phyloP scores from a whole-genome alignment of 192 early-diverging fungal species.

The Geranomyces variabilis region DNA sequence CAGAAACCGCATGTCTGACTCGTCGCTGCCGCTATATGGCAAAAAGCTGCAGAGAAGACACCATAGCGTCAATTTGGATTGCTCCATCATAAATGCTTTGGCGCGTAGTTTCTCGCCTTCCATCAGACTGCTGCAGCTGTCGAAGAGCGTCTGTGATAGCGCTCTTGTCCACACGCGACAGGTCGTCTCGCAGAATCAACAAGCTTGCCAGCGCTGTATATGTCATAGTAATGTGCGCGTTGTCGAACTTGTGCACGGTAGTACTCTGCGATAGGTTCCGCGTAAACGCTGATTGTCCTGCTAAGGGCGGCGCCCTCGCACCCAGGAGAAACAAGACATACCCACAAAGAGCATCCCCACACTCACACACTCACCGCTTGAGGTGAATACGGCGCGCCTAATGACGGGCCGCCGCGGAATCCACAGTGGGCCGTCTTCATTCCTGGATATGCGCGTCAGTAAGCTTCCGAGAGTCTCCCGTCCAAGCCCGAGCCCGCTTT shows the following conservation, averaged over 20 bases:
- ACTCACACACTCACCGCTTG: neutral
- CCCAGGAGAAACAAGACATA: constrained; percentile 29
- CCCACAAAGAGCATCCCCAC: constrained; percentile 25
- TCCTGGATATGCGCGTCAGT: neutral
- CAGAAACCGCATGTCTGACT: constrained; percentile 88
- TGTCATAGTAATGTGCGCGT: constrained; percentile 63
- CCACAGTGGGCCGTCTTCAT: constrained; percentile 42
- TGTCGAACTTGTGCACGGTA: too few species aligned
- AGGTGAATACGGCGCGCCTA: constrained; percentile 58
- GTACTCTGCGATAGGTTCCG: too few species aligned
- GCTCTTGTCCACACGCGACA: constrained; percentile 74
- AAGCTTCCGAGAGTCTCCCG: neutral
- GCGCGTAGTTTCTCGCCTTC: constrained; percentile 59
- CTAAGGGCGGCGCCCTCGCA: neutral
- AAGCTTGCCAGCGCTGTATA: constrained; percentile 86
- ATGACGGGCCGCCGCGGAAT: constrained; percentile 72
- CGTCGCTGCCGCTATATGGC: constrained; percentile 67
- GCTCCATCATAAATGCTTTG: neutral
- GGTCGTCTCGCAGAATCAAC: constrained; percentile 85
- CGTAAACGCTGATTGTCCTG: neutral
- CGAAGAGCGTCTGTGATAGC: constrained; percentile 66
- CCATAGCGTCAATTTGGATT: neutral
- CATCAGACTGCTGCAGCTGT: constrained; percentile 73
- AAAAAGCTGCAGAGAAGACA: constrained; percentile 55
- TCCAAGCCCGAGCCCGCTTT: too few species aligned